These are phyloP conservation scores for Xylona heveae DNA, from an alignment of 495 filamentous ascomycete species.

Conservation along the genomic window DNA sequence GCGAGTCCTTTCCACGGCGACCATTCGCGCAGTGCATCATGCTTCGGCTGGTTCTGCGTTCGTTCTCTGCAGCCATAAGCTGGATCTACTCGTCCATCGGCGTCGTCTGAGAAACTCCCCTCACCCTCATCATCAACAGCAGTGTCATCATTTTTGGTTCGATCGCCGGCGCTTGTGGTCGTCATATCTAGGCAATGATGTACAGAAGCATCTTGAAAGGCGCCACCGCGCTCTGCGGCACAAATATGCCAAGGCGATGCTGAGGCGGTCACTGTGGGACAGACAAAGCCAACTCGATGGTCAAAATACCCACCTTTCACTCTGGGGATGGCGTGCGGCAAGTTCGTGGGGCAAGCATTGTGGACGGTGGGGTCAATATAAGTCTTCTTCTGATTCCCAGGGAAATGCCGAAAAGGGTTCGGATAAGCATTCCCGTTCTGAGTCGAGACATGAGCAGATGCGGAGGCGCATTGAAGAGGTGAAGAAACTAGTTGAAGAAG, in stretches of 20 bases:
- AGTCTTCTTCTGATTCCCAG: no score
- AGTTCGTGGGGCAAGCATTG: constrained; percentile 1
- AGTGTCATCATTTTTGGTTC: constrained; percentile 1
- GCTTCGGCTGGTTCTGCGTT: no score
- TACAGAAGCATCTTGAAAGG: constrained; percentile 2
- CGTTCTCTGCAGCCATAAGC: no score
- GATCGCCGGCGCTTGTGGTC: constrained; percentile 5
- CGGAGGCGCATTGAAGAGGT: constrained; percentile 1
- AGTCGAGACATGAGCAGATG: neutral
- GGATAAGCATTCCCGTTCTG: no score
- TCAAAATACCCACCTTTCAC: no score
- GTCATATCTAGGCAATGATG: neutral
- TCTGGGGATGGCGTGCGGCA: neutral
- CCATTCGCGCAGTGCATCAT: no score
- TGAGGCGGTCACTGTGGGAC: constrained; percentile 3
- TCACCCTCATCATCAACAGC: neutral
- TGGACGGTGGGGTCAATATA: constrained; percentile 3
- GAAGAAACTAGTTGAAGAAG: constrained; percentile 3
- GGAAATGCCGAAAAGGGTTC: neutral
- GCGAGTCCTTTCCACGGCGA: no score
- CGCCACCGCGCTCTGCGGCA: constrained; percentile 3
- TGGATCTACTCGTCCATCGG: no score
- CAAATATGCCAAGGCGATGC: constrained; percentile 1
- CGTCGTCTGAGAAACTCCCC: no score
- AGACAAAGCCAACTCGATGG: neutral